Base-by-base conservation (phyloP, 352 stramenopile genomes). In the Phytophthora multivora region DNA sequence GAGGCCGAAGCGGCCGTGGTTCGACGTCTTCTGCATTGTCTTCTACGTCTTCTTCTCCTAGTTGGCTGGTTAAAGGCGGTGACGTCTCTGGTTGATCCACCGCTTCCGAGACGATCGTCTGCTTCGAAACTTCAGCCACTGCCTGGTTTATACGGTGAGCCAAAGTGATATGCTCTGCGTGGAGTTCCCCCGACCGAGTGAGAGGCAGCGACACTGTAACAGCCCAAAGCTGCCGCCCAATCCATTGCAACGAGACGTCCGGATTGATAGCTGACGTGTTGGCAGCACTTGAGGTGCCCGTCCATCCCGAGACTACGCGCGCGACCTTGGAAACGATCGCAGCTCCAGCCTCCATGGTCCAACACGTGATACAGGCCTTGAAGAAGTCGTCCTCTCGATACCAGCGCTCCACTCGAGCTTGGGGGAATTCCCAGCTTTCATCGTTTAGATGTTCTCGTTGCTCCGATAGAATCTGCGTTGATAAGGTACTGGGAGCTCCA, bases 181-280 rank as follows among this genome's bases (percentile, higher is more conserved):
- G 86, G 13, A 93, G 71, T 35, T 91, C 79, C 5, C 76, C 77
- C 0, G 69, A 77, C 5, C 76, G 69, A 2, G 81, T 79, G 16
- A 94, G 71, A 15, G 83, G 81, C 13, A 94, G 59, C 6, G 71
- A 75, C 11, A 91, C 75, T 0, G 85, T 93, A 16, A 93, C 77
- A 1, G 73, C 79, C 80, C 80, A 93, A 4, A 90, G 61, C 40
- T 91, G 73, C 8, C 73, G 69, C 0, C 79, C 85, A 49, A 93
- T 88, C 82, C 85, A 93, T 50, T 91, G 85, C 9, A 93, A 71
- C 7, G 80, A 87, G 4, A 93, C 79, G 43, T 93, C 82, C 8
- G 85, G 82, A 23, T 90, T 89, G 42, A 89, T 83, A 10, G 11
- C 41, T 8, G n/a, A 33, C 12, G 16, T 39, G n/a, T 15, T 53